Evolutionary conservation across 2,329 filamentous ascomycete genomes (phyloP).

Genomic region (Botrytis medusae): DNA sequence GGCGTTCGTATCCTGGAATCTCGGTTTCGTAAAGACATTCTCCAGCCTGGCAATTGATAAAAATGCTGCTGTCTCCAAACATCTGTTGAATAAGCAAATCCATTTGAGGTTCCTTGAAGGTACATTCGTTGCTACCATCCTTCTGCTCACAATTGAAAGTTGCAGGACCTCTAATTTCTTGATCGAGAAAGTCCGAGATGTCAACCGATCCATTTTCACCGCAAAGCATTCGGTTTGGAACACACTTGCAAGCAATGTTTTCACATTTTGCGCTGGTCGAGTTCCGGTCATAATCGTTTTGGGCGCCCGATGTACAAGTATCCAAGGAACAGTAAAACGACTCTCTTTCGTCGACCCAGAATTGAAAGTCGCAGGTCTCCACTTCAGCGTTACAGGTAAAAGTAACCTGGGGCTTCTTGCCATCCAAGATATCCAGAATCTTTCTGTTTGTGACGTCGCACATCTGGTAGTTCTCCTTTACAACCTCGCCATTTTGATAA

Average conservation of each 20-base stretch:
- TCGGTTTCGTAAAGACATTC: constrained; percentile 94
- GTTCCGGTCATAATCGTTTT: constrained; percentile 70
- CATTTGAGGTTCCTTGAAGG: constrained; percentile 90
- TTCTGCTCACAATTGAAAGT: constrained; percentile 73
- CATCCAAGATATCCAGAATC: constrained; percentile 82
- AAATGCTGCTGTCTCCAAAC: constrained; percentile 90
- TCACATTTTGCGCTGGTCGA: constrained; percentile 82
- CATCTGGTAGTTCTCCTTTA: constrained; percentile 95
- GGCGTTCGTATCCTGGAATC: constrained; percentile 84
- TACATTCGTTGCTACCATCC: constrained; percentile 65
- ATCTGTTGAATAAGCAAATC: constrained; percentile 83
- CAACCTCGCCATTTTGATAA: constrained; percentile 85
- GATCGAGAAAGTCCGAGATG: constrained; percentile 80
- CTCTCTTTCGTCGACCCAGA: constrained; percentile 92
- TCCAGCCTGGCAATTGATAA: constrained; percentile 76
- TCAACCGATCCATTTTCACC: constrained; percentile 90
- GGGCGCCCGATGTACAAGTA: constrained; percentile 71
- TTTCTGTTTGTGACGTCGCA: constrained; percentile 96
- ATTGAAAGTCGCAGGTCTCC: constrained; percentile 89
- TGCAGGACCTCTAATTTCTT: constrained; percentile 84
- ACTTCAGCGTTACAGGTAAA: constrained; percentile 82
- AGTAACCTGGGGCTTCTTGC: constrained; percentile 86
- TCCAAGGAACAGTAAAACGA: constrained; percentile 95
- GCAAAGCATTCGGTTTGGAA: constrained; percentile 89
- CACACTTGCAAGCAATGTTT: constrained; percentile 81